Conservation (phyloP, 371 early-diverging fungal genomes). For the Choanephora cucurbitarum region DNA sequence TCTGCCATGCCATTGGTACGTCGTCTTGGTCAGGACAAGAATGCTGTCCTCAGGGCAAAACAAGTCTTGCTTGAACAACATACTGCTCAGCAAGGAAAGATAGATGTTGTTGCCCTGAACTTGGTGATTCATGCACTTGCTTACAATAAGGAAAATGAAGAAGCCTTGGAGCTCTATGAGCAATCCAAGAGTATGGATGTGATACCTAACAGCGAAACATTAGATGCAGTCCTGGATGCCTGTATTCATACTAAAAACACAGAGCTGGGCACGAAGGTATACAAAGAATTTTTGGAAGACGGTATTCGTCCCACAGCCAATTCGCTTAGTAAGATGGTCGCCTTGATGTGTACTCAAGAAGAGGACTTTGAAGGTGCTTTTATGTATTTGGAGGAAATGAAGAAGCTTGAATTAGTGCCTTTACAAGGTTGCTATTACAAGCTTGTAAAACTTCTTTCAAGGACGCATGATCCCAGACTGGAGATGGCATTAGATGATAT, state of each 20-base stretch:
- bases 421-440: conserved; percentile 57
- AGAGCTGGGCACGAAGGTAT: conserved; percentile 47
- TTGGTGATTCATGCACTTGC: conserved; percentile 35
- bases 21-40: conserved; percentile 29
- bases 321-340: conserved; percentile 64
- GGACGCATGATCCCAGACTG: conserved; percentile 65
- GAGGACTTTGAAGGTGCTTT: conserved; percentile 76
- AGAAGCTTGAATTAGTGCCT: conserved; percentile 60
- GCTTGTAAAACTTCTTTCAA: conserved; percentile 63
- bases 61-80: conserved; percentile 31
- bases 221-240: conserved; percentile 60
- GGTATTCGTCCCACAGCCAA: conserved; percentile 44
- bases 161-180: conserved; percentile 47
- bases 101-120: conserved; percentile 55
- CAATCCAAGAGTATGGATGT: conserved; percentile 38
- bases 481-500: conserved; percentile 68
- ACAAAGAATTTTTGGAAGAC: conserved; percentile 36
- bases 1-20: conserved; percentile 32
- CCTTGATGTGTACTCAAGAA: conserved; percentile 52
- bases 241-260: conserved; percentile 53
- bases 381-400: conserved; percentile 74
- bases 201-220: conserved; percentile 54
- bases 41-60: conserved; percentile 43
- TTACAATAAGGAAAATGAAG: conserved; percentile 39
- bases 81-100: too few species aligned